Evolutionary conservation across 768 basidiomycete genomes (phyloP).

Genomic region (Leccinum barrowsii): DNA sequence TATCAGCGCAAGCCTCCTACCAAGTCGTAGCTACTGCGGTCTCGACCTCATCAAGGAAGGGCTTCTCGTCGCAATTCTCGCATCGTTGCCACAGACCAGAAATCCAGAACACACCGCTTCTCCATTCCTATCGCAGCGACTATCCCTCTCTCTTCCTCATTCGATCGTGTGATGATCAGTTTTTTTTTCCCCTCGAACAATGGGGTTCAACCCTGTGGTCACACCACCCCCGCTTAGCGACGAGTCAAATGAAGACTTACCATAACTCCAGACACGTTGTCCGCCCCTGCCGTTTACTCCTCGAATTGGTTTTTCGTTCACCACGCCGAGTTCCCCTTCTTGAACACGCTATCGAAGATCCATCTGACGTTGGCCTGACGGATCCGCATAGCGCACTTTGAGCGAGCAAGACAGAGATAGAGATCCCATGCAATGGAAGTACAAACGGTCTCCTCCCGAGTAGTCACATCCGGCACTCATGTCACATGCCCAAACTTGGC

Average conservation of each 20-base stretch:
- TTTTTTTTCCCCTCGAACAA: not conserved
- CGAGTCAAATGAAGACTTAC: conserved; percentile 7
- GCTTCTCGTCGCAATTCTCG: not conserved
- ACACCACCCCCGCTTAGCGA: conserved; percentile 2
- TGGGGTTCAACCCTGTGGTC: not conserved
- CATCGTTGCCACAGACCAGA: not conserved
- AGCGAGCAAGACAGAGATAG: not conserved
- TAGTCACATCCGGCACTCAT: not conserved
- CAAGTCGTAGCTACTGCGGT: not conserved
- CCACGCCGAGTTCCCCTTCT: not conserved
- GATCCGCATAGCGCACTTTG: conserved; percentile 12
- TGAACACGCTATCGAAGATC: not conserved
- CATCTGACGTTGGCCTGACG: not conserved
- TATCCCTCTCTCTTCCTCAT: not conserved
- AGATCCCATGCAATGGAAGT: not conserved
- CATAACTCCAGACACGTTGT: conserved; percentile 14
- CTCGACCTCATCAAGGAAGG: not conserved
- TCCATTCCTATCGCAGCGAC: not conserved
- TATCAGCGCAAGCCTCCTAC: not conserved
- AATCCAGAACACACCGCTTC: not conserved
- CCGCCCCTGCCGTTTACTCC: not conserved
- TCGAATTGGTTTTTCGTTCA: not conserved
- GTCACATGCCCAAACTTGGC: conserved; percentile 1
- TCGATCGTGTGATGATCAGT: conserved; percentile 8
- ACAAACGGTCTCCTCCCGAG: not conserved